Percentiles rank a stretch among this genome's conserved stretches.
These are phyloP conservation scores for Pyricularia pennisetigena DNA, from an alignment of 2,329 filamentous ascomycete species.

Conservation along the genomic window DNA sequence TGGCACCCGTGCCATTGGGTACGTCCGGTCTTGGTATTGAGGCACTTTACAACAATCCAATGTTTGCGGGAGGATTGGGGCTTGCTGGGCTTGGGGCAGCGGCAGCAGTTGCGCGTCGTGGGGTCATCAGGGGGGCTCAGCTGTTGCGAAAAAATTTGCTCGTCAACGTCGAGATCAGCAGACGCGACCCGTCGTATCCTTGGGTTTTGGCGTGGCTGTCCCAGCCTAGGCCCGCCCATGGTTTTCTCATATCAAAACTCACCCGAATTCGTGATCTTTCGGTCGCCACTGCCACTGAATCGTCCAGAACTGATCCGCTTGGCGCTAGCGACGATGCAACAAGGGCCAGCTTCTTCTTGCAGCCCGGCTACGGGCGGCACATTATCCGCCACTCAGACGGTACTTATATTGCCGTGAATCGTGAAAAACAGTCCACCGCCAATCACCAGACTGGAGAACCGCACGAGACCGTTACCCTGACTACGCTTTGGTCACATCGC, in stretches of 20 bases:
- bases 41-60: conserved; percentile 52
- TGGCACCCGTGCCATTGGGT: conserved; percentile 9
- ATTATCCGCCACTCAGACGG: conserved; percentile 71
- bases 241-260: conserved; percentile 46
- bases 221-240: conserved; percentile 58
- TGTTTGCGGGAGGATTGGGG: conserved; percentile 69
- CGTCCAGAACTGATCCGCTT: conserved; percentile 10
- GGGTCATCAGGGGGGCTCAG: conserved; percentile 59
- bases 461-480: conserved; percentile 89
- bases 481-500: conserved; percentile 81
- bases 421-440: conserved; percentile 76
- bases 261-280: conserved; percentile 52
- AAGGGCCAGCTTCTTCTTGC: conserved; percentile 73
- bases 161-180: conserved; percentile 91
- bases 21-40: conserved; percentile 34
- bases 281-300: conserved; percentile 38
- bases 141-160: conserved; percentile 77
- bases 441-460: conserved; percentile 77
- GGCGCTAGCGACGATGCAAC: conserved; percentile 47
- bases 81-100: conserved; percentile 81
- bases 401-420: conserved; percentile 78
- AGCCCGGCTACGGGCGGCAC: conserved; percentile 85
- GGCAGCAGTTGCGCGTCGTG: conserved; percentile 71
- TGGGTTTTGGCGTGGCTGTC: conserved; percentile 96
- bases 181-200: conserved; percentile 83